These are phyloP conservation scores for Lentinula lateritia DNA, from an alignment of 768 basidiomycete species.

Conservation along the genomic window DNA sequence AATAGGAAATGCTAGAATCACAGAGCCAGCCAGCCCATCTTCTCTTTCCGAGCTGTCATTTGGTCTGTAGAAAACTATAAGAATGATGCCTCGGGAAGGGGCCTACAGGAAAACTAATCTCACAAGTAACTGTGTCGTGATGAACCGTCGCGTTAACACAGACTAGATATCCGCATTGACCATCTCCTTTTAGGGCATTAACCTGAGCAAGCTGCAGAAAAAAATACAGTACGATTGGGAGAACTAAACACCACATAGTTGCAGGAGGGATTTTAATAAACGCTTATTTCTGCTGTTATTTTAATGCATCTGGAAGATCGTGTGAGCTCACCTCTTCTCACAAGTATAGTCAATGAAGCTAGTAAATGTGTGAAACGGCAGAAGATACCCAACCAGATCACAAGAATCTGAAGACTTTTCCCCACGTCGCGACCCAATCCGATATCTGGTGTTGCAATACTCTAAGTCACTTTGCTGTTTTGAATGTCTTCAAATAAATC, in stretches of 20 bases:
- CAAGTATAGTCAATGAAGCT: background rate
- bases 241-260: background rate
- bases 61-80: constrained; percentile 29
- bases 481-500: background rate
- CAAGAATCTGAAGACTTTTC: background rate
- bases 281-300: background rate
- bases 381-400: background rate
- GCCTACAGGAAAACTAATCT: constrained; percentile 12
- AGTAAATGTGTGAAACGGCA: background rate
- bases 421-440: background rate
- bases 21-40: constrained; percentile 53
- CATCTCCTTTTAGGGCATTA: constrained; percentile 34
- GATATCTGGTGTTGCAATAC: background rate
- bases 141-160: constrained; percentile 45
- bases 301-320: too few species aligned
- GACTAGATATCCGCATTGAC: constrained; percentile 34
- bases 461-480: background rate
- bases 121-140: constrained; percentile 39
- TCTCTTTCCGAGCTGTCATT: constrained; percentile 31
- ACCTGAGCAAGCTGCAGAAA: constrained; percentile 6
- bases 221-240: background rate
- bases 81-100: too few species aligned
- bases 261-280: background rate
- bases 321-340: background rate
- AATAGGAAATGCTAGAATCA: constrained; percentile 12